Conservation (phyloP, 352 stramenopile genomes). For the Globisporangium iwayamae region DNA sequence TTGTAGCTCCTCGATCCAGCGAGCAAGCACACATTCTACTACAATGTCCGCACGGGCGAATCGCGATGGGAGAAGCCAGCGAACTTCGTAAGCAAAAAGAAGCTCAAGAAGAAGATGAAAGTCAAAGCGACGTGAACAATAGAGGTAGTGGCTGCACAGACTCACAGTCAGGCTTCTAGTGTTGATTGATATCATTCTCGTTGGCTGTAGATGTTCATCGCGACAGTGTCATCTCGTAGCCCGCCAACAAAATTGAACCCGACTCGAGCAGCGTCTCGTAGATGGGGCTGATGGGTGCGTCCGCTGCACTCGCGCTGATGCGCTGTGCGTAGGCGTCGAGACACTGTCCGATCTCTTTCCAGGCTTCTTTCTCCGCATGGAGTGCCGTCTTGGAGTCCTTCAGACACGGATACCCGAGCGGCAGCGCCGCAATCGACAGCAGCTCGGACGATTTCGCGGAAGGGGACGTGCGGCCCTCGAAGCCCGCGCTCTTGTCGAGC, state of each 20-base stretch:
- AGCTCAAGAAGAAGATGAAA: conserved; percentile 20
- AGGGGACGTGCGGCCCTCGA: conserved; percentile 20
- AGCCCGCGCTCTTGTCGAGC: conserved; percentile 52
- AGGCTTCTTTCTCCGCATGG: conserved; percentile 64
- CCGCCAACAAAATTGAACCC: conserved; percentile 71
- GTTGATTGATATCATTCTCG: too few species aligned
- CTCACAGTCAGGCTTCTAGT: too few species aligned
- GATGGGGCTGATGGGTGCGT: conserved; percentile 48
- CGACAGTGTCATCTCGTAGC: conserved; percentile 57
- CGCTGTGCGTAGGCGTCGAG: conserved; percentile 80
- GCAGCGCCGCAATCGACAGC: conserved; percentile 38
- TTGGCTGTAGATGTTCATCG: background rate
- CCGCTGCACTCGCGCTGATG: conserved; percentile 39
- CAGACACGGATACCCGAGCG: conserved; percentile 62
- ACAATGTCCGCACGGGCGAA: conserved; percentile 67
- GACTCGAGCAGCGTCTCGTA: conserved; percentile 77
- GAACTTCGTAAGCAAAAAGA: conserved; percentile 25
- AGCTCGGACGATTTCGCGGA: conserved; percentile 21
- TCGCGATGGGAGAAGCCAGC: conserved; percentile 52
- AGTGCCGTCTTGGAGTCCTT: conserved; percentile 51
- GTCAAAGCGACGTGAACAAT: conserved; percentile 1
- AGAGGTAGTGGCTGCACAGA: too few species aligned
- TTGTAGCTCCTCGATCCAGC: conserved; percentile 43
- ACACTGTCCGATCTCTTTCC: conserved; percentile 75
- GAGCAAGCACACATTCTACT: conserved; percentile 49